Conservation (phyloP, 495 filamentous ascomycete genomes). For the Aspergillus homomorphus region DNA sequence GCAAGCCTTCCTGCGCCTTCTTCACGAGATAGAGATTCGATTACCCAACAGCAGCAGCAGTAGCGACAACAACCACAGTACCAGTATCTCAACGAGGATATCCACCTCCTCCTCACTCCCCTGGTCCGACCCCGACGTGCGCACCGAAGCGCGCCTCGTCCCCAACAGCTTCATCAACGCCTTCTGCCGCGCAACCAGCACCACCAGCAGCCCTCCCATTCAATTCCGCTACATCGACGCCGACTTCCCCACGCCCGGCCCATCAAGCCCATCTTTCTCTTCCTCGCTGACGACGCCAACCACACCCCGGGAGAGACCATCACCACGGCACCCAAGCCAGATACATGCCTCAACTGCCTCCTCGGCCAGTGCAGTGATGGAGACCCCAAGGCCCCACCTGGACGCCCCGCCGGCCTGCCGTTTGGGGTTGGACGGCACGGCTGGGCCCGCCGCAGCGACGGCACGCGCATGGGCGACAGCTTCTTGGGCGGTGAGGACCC, state of each 20-base stretch:
- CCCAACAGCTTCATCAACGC: neutral
- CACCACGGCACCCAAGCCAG: neutral
- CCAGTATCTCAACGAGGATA: too few relatives aligned
- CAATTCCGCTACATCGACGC: neutral
- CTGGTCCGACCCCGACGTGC: neutral
- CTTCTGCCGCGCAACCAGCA: neutral
- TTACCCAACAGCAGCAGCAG: neutral
- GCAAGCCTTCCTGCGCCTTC: neutral
- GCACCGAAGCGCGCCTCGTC: neutral
- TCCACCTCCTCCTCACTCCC: neutral
- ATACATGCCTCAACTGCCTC: neutral
- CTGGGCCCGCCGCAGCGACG: neutral
- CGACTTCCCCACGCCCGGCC: neutral
- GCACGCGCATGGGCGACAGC: neutral
- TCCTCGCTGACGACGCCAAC: neutral
- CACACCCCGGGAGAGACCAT: neutral
- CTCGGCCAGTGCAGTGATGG: too few relatives aligned
- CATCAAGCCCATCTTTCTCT: neutral
- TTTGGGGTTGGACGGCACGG: neutral
- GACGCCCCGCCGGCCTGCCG: neutral
- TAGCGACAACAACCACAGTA: too few relatives aligned
- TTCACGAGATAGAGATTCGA: neutral
- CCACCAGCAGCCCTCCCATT: neutral
- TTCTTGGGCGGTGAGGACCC: neutral
- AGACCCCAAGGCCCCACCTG: too few relatives aligned